Base-by-base conservation (phyloP, 495 filamentous ascomycete species). In the Daldinia decipiens region DNA sequence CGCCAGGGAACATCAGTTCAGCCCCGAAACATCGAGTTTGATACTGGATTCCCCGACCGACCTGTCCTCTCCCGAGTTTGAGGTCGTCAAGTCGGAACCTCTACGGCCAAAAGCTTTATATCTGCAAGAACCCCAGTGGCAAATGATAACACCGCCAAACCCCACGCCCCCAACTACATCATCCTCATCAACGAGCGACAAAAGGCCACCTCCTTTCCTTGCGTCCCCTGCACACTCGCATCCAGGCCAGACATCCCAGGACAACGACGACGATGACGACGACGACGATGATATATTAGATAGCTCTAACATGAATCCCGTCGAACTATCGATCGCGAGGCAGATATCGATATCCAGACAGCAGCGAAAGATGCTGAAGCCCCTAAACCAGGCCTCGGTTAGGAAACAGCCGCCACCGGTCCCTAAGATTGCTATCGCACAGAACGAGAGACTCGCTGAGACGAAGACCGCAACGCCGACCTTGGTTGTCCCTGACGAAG, bases 281-380 rank as follows among this genome's bases (percentile, higher is more conserved):
- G 65, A 76, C 3, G 78, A 82, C 50, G 79, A 82, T 21, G 70
- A 76, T 1, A 75, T 83, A n/a, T 74, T 75, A 13, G 59, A 75
- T 27, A 55, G 55, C 43, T 59, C 59, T 5, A 72, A 63, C 21
- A 77, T 77, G 72, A 75, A 72, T 38, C 73, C 85, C 21, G 85
- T 86, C 6, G 85, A 89, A 70, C 78, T 87, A 52, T 87, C 84
- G 17, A 87, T 89, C 65, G 86, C 87, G 2, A 75, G 87, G 9
- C 85, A 88, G 72, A 87, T 89, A 67, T 86, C 83, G 39, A 80
- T 89, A 24, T 88, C 87, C 32, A 73, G 84, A 38, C 82, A 85
- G 71, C 87, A 88, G 77, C 78, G 82, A 1, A 79, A 82, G 71
- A 66, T 88, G 52, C 75, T 89, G 7, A 72, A 69, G 65, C 76